phyloP scores from a whole-genome alignment of 2,329 filamentous ascomycete genomes.

The Aspergillus uvarum region DNA sequence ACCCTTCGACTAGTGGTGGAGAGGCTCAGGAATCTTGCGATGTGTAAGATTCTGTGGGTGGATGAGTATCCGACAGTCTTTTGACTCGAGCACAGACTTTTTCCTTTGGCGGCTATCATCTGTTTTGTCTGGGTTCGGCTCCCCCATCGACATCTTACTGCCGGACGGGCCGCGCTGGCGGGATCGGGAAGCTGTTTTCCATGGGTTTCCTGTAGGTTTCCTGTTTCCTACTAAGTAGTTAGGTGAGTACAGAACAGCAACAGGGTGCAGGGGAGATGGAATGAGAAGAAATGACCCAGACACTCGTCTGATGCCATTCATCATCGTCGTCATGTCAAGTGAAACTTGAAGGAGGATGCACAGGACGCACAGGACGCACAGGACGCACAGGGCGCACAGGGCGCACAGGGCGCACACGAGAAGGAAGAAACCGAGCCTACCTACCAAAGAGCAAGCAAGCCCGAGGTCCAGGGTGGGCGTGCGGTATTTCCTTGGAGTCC shows the following conservation, averaged over 20 bases:
- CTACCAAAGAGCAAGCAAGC: neutral
- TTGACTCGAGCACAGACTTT: neutral
- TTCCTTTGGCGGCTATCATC: neutral
- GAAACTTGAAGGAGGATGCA: too few species aligned
- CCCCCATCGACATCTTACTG: neutral
- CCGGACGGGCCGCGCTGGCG: slow-evolving; percentile 1
- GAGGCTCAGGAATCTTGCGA: neutral
- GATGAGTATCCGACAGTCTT: neutral
- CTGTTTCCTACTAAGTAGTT: too few species aligned
- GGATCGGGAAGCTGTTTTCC: slow-evolving; percentile 2
- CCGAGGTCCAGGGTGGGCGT: neutral
- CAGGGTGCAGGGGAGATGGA: neutral
- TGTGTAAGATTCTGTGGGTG: neutral
- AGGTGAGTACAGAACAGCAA: neutral
- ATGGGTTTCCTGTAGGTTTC: neutral
- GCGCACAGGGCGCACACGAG: neutral
- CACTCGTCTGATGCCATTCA: too few species aligned
- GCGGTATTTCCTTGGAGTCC: neutral
- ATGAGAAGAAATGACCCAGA: neutral
- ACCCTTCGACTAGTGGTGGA: neutral
- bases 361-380: neutral
- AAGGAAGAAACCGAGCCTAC: neutral
- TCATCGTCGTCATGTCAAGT: too few species aligned
- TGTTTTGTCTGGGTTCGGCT: neutral
- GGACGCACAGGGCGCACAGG: neutral